Base-by-base conservation (phyloP, 2,329 filamentous ascomycete genomes). In the Ophiostoma pallidulum region DNA sequence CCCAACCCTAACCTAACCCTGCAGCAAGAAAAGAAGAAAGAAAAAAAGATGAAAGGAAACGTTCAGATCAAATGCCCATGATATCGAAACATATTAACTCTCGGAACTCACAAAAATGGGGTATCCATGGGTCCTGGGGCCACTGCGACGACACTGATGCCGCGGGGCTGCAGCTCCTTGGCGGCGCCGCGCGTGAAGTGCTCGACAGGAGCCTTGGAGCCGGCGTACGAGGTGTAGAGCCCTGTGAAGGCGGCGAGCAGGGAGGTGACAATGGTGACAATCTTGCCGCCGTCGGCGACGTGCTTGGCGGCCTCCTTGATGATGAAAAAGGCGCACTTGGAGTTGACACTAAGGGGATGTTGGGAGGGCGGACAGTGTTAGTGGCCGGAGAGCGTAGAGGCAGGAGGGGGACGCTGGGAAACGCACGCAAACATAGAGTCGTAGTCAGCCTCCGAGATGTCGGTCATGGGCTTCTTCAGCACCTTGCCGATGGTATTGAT, bases 401-500 rank as follows among this genome's bases (percentile, higher is more conserved):
- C 8, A n/a, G 4, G 38, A 20, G 4, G 24, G 13, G 4, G 29
- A 37, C 4, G 31, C 16, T 19, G n/a, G 38, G 42, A 22, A 9
- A 61, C 65, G 42, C 59, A 67, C 63, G 63, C 67, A 62, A 71
- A 72, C 65, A 71, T 70, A 3, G 61, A 56, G 52, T 72, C 69
- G 52, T 71, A 71, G 47, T 73, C 69, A 10, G 56, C 60, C 53
- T 72, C 70, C 4, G 58, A 60, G 40, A 72, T 66, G 12, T 67
- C 64, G 1, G 59, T 58, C 24, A 70, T 67, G 6, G 66, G 61
- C 60, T 72, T 72, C 65, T 70, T 70, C 38, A 70, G 57, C 28
- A 69, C 68, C 60, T 71, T 72, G 37, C 71, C 71, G 29, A 73
- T 63, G 13, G 70, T 74, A 58, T 74, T 74, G 53, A 74, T 61